A percentile compares a stretch with the other conserved stretches of the same genome.
These are phyloP conservation scores for Colletotrichum lupini DNA, from an alignment of 2,329 filamentous ascomycete species.

Conservation along the genomic window DNA sequence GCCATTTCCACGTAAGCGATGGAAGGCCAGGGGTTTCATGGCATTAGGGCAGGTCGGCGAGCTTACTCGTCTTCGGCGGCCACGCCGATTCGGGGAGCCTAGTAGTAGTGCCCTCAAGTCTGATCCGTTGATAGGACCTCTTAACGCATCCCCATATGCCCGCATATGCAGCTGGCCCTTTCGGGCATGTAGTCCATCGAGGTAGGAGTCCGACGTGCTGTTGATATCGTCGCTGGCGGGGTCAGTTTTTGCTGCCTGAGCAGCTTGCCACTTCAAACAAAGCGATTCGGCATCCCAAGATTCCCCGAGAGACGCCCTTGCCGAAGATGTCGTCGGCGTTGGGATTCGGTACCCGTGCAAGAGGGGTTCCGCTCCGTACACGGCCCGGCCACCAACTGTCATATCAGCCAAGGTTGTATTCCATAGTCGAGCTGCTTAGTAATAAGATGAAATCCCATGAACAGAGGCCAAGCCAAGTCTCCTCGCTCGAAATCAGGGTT, in stretches of 20 bases:
- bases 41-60: neutral
- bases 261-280: neutral
- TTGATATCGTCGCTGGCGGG: neutral
- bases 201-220: neutral
- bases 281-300: neutral
- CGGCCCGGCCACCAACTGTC: neutral
- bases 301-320: neutral
- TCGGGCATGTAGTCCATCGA: neutral
- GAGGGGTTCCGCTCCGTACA: neutral
- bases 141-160: neutral
- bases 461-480: neutral
- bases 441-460: neutral
- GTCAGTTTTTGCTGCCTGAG: neutral
- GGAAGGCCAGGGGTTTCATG: neutral
- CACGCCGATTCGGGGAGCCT: neutral
- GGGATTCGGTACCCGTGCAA: neutral
- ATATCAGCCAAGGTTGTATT: neutral
- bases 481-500: neutral
- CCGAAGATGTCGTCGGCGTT: neutral
- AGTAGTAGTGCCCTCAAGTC: neutral
- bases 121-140: neutral
- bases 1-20: neutral
- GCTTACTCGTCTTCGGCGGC: neutral
- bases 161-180: neutral
- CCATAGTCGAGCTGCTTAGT: neutral